Base-by-base conservation (phyloP, 805 yeast species). In the Metschnikowia cubensis region DNA sequence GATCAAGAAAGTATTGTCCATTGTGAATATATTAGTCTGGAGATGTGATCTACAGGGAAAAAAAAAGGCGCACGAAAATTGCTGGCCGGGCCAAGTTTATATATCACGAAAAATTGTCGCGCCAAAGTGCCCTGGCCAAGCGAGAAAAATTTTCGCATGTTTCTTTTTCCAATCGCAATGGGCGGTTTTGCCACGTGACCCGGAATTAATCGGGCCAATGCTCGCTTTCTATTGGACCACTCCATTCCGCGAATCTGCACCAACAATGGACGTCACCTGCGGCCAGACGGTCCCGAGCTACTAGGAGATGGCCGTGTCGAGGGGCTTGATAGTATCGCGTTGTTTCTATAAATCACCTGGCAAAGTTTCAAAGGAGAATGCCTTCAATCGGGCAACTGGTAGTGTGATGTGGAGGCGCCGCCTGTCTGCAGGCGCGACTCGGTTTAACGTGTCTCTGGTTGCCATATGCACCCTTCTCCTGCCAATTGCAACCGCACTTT, bases 1-100 rank as follows among this genome's bases (percentile, higher is more conserved):
- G 60, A 69, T 58, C 51, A 70, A 50, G 65, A 70, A 70, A 51
- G 64, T 57, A 59, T 53, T 60, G 53, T 66, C 69, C 59, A 52
- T 54, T 51, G 43, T 51, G 42, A 43, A 46, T 50, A 54, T 51
- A 48, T 49, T 43, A 45, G 50, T 42, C 33, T 35, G 46, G 46
- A 43, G 46, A 43, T 25, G 38, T 44, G 50, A 52, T 53, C 59
- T 57, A 48, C 51, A 38, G 37, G 42, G 36, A 46, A 52, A 56
- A 54, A 50, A 52, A 32, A 35, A 32, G 39, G 45, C 32, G 35
- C 49, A 51, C 45, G 50, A 29, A 25, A 25, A 22, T 4, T 15
- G 21, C 21, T 15, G 29, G 40, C 33, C 37, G 47, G 50, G 54
- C 50, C 49, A 48, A 49, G 45, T 49, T 52, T 51, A 51, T 57